Evolutionary conservation across 257 asterid species (phyloP), one percentile per base, ranked within the genome.

Genomic region (Lithospermum erythrorhizon): DNA sequence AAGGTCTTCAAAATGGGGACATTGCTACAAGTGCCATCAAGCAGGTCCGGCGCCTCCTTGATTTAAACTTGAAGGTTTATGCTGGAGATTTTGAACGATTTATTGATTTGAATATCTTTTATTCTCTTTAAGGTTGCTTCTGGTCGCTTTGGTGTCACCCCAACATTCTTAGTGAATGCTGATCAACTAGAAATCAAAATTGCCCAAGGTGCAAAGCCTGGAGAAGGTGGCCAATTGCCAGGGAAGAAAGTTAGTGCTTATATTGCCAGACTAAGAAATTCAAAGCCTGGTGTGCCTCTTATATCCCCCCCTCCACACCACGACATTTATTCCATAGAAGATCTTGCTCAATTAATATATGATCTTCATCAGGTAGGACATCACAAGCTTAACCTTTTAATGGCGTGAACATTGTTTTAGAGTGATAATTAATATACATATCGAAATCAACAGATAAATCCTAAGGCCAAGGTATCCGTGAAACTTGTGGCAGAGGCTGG

Each of bases 221-320:
- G 98, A 57, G 98, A 93, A 83, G 98, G 98, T 62, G 98, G 98
- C 58, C 98, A 93, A 79, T 73, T 93, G 75, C 98, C 98, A 21
- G 98, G 98, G 81, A 89, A 89, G 72, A 93, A 93, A 93, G 98
- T 93, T 60, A 89, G 98, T 64, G 96, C 98, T 56, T 93, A 93
- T 73, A 93, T 93, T 61, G 98, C 98, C 47, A 81, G 95, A 71
- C 75, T 93, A 73, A 82, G 98, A 79, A 93, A 84, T 73, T 93
- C 98, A 57, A 93, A 93, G 73, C 98, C 98, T n/a, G 98, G 98
- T 69, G 98, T 93, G 35, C 98, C 98, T 63, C 95, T 93, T 63
- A 93, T 93, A 76, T 93, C 98, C 54, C 98, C 98, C 19, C 98
- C 98, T 65, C 98, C 98, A 51, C 98, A 93, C 81, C 98, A 93